Percentiles rank a stretch among this genome's conserved stretches.
Evolutionary conservation across 2,329 filamentous ascomycete genomes (phyloP).

Genomic region (Hawksworthiomyces lignivorus): DNA sequence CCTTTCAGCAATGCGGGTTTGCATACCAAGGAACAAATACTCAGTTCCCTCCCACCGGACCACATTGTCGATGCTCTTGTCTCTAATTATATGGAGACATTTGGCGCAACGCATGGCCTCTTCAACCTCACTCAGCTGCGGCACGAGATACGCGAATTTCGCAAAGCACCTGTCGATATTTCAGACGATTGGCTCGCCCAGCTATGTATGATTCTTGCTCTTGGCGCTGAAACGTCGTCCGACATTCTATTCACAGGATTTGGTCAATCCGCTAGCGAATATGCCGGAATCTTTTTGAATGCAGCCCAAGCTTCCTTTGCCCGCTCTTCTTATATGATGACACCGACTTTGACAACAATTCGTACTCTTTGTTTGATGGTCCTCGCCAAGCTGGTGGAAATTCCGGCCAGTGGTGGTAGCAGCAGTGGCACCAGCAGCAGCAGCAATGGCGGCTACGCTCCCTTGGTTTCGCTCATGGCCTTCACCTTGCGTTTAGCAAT

Average conservation of each 20-base stretch:
- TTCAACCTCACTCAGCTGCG: constrained; percentile 17
- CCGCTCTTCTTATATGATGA: constrained; percentile 15
- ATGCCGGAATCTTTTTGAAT: constrained; percentile 17
- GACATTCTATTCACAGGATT: constrained; percentile 13
- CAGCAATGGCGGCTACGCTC: not conserved
- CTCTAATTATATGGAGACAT: constrained; percentile 17
- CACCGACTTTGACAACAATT: constrained; percentile 17
- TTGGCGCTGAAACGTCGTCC: constrained; percentile 17
- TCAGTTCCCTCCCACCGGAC: constrained; percentile 16
- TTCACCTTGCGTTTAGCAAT: constrained; percentile 16
- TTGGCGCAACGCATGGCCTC: constrained; percentile 20
- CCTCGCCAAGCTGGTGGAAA: constrained; percentile 17
- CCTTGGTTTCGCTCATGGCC: constrained; percentile 18
- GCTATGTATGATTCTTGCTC: constrained; percentile 20
- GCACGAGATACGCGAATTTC: constrained; percentile 16
- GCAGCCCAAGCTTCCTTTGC: constrained; percentile 19
- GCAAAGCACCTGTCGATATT: too few relatives aligned
- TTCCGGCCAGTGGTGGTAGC: constrained; percentile 14
- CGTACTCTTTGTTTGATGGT: constrained; percentile 20
- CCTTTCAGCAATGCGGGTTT: constrained; percentile 17
- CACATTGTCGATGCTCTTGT: constrained; percentile 17
- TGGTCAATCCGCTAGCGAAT: constrained; percentile 15
- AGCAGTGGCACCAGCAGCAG: not conserved
- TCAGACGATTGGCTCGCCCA: constrained; percentile 20
- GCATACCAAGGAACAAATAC: constrained; percentile 12